Evolutionary conservation across 345 rosid genomes (phyloP).

Genomic region (Linum trigynum): DNA sequence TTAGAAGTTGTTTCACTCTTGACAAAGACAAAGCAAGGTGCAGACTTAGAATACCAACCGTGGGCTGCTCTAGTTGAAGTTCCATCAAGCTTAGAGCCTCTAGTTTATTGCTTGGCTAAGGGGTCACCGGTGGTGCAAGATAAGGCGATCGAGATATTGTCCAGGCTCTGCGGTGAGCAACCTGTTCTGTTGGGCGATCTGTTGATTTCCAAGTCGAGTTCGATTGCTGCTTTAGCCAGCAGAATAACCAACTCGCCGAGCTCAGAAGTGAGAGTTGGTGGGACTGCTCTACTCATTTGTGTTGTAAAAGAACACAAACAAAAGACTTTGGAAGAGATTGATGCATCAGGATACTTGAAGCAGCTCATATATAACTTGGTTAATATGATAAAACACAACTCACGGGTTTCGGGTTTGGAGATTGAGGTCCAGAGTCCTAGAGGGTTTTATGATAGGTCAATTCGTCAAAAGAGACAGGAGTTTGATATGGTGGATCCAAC

Average conservation of each 20-base stretch:
- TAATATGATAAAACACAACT: conserved; percentile 52
- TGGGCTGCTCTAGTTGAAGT: conserved; percentile 57
- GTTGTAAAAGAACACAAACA: conserved; percentile 56
- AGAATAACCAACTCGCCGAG: conserved; percentile 60
- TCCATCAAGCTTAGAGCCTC: conserved; percentile 56
- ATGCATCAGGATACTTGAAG: conserved; percentile 42
- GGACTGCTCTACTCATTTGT: conserved; percentile 53
- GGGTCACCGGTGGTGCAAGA: conserved; percentile 66
- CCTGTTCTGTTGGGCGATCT: conserved; percentile 47
- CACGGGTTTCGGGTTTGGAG: conserved; percentile 39
- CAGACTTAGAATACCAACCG: conserved; percentile 34
- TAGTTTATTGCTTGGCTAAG: conserved; percentile 50
- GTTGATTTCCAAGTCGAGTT: conserved; percentile 42
- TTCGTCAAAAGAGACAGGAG: conserved; percentile 48
- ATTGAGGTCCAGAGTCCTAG: conserved; percentile 54
- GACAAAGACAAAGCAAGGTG: conserved; percentile 49
- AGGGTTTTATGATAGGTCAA: conserved; percentile 47
- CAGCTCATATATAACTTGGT: conserved; percentile 57
- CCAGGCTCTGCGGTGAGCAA: conserved; percentile 69
- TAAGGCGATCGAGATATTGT: conserved; percentile 69
- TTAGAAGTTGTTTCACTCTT: conserved; percentile 65
- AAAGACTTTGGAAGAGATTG: conserved; percentile 49
- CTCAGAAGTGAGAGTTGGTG: conserved; percentile 72
- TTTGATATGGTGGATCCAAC: conserved; percentile 62
- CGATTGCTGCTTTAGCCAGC: conserved; percentile 47